Conservation (phyloP, 352 stramenopile genomes). For the Globisporangium acanthophoron region DNA sequence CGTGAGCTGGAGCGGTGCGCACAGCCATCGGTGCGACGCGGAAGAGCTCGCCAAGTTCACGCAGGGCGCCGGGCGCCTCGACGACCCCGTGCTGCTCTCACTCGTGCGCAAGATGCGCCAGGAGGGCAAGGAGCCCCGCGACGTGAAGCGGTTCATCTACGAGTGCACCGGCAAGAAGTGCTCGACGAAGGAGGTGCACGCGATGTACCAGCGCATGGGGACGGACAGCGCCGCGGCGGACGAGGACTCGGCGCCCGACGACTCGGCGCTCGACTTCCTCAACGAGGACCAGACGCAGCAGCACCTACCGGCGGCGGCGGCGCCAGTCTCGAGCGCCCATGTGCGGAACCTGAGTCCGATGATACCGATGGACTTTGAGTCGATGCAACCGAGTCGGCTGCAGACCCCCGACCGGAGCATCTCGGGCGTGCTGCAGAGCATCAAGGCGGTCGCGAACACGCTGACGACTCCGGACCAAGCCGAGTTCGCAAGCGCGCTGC, state of each 20-base stretch:
- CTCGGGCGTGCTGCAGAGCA: neutral
- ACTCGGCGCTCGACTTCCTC: neutral
- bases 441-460: neutral
- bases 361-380: neutral
- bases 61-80: conserved; percentile 1
- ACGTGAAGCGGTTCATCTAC: conserved; percentile 8
- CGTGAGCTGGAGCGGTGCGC: conserved; percentile 4
- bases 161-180: conserved; percentile 7
- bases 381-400: neutral
- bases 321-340: too few species aligned
- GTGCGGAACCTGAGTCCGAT: neutral
- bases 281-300: neutral
- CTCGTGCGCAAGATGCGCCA: conserved; percentile 6
- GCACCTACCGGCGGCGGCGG: neutral
- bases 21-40: conserved; percentile 5
- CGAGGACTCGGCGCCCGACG: neutral
- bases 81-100: conserved; percentile 10
- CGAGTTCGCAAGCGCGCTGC: neutral
- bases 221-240: neutral
- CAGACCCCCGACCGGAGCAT: neutral
- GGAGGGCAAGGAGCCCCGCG: conserved; percentile 4
- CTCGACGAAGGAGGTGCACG: conserved; percentile 5
- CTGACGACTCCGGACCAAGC: neutral
- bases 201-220: conserved; percentile 4
- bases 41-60: conserved; percentile 1